phyloP scores from a whole-genome alignment of 192 early-diverging fungal species.

The Coemansia sp. region DNA sequence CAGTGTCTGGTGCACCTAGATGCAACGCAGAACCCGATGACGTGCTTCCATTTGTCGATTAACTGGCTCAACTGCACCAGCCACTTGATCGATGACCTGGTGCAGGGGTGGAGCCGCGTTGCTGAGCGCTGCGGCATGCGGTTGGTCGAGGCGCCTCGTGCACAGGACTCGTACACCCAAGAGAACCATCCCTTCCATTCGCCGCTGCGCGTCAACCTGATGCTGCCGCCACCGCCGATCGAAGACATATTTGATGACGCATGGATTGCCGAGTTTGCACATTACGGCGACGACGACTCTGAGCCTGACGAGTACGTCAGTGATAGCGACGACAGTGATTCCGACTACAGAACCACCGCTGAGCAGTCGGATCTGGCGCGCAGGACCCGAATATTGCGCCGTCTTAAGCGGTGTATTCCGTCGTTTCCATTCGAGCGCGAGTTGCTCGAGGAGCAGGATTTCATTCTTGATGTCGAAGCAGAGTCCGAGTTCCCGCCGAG shows the following conservation, averaged over 20 bases:
- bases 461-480: conserved; percentile 93
- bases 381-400: conserved; percentile 14
- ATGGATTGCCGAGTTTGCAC: conserved; percentile 34
- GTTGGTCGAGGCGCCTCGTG: conserved; percentile 80
- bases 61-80: conserved; percentile 96
- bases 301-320: conserved; percentile 27
- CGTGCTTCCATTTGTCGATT: conserved; percentile 91
- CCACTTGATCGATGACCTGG: conserved; percentile 80
- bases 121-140: conserved; percentile 88
- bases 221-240: conserved; percentile 63
- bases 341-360: too few relatives aligned
- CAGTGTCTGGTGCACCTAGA: conserved; percentile 88
- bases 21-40: conserved; percentile 79
- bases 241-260: conserved; percentile 43
- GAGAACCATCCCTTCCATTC: conserved; percentile 89
- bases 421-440: conserved; percentile 76
- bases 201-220: conserved; percentile 66
- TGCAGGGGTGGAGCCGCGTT: conserved; percentile 73
- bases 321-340: conserved; percentile 5
- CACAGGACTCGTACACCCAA: conserved; percentile 54
- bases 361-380: not conserved
- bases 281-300: conserved; percentile 27
- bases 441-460: conserved; percentile 75
- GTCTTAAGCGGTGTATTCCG: conserved; percentile 41
- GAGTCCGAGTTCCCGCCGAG: conserved; percentile 70